phyloP scores from a whole-genome alignment of 257 asterid genomes.

The Haberlea rhodopensis region DNA sequence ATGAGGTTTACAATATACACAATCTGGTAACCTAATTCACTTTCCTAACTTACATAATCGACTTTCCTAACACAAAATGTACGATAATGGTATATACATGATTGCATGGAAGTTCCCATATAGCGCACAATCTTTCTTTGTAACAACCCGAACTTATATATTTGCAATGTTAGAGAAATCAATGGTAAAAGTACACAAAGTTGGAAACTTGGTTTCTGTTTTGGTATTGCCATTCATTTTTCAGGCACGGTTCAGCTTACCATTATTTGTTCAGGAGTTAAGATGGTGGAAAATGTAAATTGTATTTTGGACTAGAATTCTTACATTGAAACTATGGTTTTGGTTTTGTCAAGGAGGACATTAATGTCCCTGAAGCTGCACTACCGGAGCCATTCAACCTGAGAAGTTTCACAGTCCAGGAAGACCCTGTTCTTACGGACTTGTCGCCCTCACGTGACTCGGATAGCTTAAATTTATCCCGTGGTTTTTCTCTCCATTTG shows the following conservation, averaged over 20 bases:
- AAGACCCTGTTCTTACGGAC: conserved; percentile 30
- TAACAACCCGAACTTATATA: background rate
- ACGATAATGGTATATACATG: too few species aligned
- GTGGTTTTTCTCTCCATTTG: conserved; percentile 46
- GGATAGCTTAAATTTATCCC: conserved; percentile 43
- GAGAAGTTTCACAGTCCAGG: conserved; percentile 28
- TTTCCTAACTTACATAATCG: too few species aligned
- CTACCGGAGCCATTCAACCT: conserved; percentile 62
- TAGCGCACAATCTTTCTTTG: too few species aligned
- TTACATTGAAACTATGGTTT: conserved; percentile 19
- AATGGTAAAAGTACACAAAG: background rate
- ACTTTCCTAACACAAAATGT: too few species aligned
- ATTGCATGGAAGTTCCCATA: too few species aligned
- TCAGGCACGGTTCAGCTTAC: background rate
- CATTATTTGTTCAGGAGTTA: background rate
- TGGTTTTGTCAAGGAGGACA: conserved; percentile 42
- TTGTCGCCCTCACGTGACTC: conserved; percentile 37
- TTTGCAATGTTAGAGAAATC: background rate
- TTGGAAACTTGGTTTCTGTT: background rate
- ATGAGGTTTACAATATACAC: too few species aligned
- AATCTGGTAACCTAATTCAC: too few species aligned
- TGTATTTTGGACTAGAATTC: background rate
- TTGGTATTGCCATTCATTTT: background rate
- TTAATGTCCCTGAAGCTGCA: conserved; percentile 72
- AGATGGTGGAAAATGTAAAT: conserved; percentile 7